A percentile compares a stretch with the other conserved stretches of the same genome.
These are phyloP conservation scores for Nannizziopsis barbatae DNA, from an alignment of 2,329 filamentous ascomycete genomes.

Conservation along the genomic window DNA sequence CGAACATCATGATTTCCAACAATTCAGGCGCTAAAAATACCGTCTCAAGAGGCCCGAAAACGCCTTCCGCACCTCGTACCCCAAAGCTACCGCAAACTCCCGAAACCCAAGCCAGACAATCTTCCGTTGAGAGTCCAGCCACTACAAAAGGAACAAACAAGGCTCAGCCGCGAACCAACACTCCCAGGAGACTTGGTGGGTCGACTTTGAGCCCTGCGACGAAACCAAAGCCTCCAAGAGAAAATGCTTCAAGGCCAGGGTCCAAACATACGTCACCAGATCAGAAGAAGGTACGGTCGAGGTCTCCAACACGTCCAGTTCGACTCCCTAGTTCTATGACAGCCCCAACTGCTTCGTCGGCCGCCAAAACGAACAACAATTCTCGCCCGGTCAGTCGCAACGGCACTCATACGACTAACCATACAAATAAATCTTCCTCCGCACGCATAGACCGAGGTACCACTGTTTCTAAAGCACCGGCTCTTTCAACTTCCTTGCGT, in stretches of 20 bases:
- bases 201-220: slow-evolving; percentile 21
- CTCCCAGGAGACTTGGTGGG: slow-evolving; percentile 18
- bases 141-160: slow-evolving; percentile 23
- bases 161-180: slow-evolving; percentile 16
- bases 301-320: slow-evolving; percentile 32
- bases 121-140: slow-evolving; percentile 20
- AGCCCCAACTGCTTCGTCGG: slow-evolving; percentile 32
- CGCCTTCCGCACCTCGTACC: slow-evolving; percentile 18
- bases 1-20: slow-evolving; percentile 22
- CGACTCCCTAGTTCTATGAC: slow-evolving; percentile 33
- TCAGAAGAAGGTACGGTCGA: slow-evolving; percentile 25
- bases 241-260: slow-evolving; percentile 19
- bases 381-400: slow-evolving; percentile 23
- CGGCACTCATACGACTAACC: slow-evolving; percentile 17
- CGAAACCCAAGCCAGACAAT: slow-evolving; percentile 9
- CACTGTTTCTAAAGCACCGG: slow-evolving; percentile 13
- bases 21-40: slow-evolving; percentile 18
- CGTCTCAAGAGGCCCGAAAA: slow-evolving; percentile 9
- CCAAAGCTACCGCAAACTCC: slow-evolving; percentile 17
- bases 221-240: slow-evolving; percentile 5
- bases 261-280: slow-evolving; percentile 18
- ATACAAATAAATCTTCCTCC: slow-evolving; percentile 23
- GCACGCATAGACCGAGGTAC: slow-evolving; percentile 17
- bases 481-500: slow-evolving; percentile 16
- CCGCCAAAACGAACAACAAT: slow-evolving; percentile 23